Evolutionary conservation across 257 asterid genomes (phyloP).

Genomic region (Solanum gracilifrons): DNA sequence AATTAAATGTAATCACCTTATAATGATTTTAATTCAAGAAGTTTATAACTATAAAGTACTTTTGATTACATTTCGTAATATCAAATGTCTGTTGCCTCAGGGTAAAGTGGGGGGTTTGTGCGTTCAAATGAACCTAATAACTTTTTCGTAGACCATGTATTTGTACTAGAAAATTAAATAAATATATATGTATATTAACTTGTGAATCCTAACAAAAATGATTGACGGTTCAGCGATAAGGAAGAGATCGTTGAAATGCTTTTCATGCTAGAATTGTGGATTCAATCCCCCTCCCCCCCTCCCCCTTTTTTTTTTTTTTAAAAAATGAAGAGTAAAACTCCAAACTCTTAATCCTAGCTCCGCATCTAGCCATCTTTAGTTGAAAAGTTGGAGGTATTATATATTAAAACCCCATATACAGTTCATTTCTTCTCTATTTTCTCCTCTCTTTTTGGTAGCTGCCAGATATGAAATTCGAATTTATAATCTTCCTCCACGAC

Average conservation of each 20-base stretch:
- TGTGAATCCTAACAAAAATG: no score
- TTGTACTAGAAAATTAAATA: no score
- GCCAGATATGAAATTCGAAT: no score
- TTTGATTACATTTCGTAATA: background rate
- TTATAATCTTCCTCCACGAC: background rate
- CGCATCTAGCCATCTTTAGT: background rate
- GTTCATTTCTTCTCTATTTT: background rate
- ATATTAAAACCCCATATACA: background rate
- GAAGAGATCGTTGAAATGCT: no score
- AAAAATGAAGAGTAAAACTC: no score
- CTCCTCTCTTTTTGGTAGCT: background rate
- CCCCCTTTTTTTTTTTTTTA: fast-evolving
- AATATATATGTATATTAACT: no score
- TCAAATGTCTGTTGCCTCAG: background rate
- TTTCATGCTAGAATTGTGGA: background rate
- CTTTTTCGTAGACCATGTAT: no score
- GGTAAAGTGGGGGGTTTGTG: background rate
- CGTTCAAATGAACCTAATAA: background rate
- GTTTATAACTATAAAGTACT: background rate
- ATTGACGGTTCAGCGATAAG: no score
- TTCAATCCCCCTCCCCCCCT: background rate
- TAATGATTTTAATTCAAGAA: background rate
- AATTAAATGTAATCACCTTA: background rate
- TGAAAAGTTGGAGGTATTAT: background rate
- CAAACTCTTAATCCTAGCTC: background rate